Evolutionary conservation across 352 stramenopile genomes (phyloP), one percentile per base, ranked within the genome.

Genomic region (Elongisporangium undulatum): DNA sequence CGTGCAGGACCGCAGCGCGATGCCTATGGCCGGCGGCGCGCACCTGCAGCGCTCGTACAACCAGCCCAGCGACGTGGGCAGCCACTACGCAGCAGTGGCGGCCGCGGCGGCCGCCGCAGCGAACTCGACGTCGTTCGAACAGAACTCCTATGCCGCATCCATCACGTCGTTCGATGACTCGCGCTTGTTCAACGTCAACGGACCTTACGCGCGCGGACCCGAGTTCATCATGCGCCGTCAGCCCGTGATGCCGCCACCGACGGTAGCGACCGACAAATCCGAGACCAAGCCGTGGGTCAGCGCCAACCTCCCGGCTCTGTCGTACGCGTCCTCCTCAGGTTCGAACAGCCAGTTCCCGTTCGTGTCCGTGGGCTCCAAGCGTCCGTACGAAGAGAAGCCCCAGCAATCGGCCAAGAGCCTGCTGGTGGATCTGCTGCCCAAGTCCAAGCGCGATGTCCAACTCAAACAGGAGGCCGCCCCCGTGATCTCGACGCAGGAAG

Each of bases 401-500:
- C 41, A 60, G 34, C 56, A 57, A 45, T 53, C 53, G 38, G 41
- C 39, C n/a, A 48, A 68, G 21, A 49, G 53, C 15, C 55, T 57
- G 2, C 58, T 68, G 13, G 51, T 58, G 9, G 51, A 58, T 21
- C 64, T 68, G 21, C 22, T 68, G 22, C 52, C 51, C 9, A 68
- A 68, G 62, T 52, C 23, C 22, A 58, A 68, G 17, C 19, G 22
- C 51, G 34, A 45, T 17, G 53, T 23, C 12, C 55, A 21, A 34
- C 56, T 16, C 29, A 24, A n/a, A 45, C 55, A 20, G 23, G 24
- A 20, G 34, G 24, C 26, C 52, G 58, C 20, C 20, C 24, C 41
- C 8, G 58, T 79, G 53, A 56, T 78, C 23, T 69, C 58, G 10
- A 71, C 57, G 17, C 69, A 76, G 9, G 59, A 71, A 45, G 34